Conservation (phyloP, 305 asterid genomes). For the Rubia tinctorum region DNA sequence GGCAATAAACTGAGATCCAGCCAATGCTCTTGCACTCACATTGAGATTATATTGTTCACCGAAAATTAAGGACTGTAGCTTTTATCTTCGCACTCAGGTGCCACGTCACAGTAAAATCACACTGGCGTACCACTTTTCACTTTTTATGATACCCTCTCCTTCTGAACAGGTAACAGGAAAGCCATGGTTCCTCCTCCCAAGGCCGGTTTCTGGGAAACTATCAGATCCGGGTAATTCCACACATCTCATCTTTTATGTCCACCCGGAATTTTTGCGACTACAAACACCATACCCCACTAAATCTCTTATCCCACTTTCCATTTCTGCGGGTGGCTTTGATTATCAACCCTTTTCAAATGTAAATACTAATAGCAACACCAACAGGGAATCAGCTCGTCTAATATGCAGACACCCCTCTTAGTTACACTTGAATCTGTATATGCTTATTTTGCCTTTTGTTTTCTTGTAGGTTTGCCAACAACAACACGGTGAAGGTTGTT, state of each 20-base stretch:
- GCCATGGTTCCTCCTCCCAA: conserved; percentile 47
- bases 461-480: conserved; percentile 65
- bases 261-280: background rate
- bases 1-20: background rate
- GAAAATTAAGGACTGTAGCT: background rate
- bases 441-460: conserved; percentile 1
- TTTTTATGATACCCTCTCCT: background rate
- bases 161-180: conserved; percentile 58
- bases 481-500: conserved; percentile 61
- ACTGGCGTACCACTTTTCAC: background rate
- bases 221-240: conserved; percentile 82
- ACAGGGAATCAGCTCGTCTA: background rate
- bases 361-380: background rate
- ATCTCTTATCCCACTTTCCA: background rate
- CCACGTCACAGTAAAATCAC: background rate
- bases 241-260: background rate
- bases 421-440: background rate
- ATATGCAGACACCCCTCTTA: background rate
- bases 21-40: background rate
- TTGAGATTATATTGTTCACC: background rate
- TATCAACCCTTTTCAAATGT: background rate
- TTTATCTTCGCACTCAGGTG: background rate
- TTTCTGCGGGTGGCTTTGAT: background rate
- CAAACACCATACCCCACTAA: background rate
- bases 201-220: conserved; percentile 91